phyloP scores from a whole-genome alignment of 2,329 filamentous ascomycete species.

The Zymoseptoria crescenta region DNA sequence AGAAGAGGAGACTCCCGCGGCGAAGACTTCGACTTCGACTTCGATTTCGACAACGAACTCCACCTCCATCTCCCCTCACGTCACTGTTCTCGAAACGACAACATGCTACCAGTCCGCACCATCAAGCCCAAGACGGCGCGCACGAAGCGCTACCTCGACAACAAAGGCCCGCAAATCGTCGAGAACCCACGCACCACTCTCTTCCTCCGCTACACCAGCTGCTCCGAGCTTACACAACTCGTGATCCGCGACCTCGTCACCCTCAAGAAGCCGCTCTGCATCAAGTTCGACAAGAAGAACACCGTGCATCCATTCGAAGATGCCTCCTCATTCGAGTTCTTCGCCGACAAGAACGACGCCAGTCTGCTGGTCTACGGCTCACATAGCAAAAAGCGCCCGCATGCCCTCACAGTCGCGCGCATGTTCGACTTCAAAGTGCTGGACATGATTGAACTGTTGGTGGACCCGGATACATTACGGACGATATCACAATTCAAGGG shows the following conservation, averaged over 20 bases:
- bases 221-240: conserved; percentile 73
- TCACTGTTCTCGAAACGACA: neutral
- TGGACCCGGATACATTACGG: conserved; percentile 67
- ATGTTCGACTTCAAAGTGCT: conserved; percentile 81
- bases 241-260: conserved; percentile 78
- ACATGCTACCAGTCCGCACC: conserved; percentile 50
- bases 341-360: conserved; percentile 92
- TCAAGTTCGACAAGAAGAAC: conserved; percentile 97
- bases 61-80: neutral
- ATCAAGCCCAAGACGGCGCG: conserved; percentile 63
- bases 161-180: conserved; percentile 77
- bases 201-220: conserved; percentile 79
- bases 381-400: conserved; percentile 90
- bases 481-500: conserved; percentile 66
- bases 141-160: conserved; percentile 89
- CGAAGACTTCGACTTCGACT: neutral
- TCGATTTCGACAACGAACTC: no score
- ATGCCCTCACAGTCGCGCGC: conserved; percentile 74
- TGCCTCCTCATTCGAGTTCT: conserved; percentile 80
- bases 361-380: conserved; percentile 75
- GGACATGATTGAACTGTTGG: conserved; percentile 87
- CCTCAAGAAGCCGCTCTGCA: conserved; percentile 73
- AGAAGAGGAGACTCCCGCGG: neutral
- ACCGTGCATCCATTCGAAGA: conserved; percentile 91
- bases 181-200: conserved; percentile 89